Conservation (phyloP, 331 rosid genomes). For the Quercus lobata region DNA sequence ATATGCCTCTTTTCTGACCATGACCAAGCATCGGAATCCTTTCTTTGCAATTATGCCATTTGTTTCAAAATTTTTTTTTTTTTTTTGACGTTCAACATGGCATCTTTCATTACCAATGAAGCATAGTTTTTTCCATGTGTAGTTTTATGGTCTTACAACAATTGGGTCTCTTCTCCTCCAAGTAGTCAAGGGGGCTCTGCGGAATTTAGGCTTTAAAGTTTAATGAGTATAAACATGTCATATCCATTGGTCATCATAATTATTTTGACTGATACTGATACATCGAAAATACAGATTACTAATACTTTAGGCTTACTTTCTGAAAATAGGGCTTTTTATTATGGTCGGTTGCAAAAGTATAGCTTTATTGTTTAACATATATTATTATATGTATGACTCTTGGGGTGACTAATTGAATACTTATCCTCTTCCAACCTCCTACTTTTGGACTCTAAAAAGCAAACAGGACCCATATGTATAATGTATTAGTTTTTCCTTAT, state of each 20-base stretch:
- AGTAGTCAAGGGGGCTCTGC: background rate
- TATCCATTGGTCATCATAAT: background rate
- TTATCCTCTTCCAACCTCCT: background rate
- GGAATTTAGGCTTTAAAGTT: background rate
- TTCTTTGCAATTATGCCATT: constrained; percentile 6
- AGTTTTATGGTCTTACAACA: background rate
- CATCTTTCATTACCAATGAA: constrained; percentile 12
- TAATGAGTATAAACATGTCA: background rate
- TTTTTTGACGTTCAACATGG: constrained; percentile 15
- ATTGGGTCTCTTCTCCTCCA: background rate
- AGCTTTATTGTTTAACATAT: background rate
- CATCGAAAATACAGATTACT: background rate
- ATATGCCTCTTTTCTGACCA: constrained; percentile 21
- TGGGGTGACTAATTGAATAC: background rate
- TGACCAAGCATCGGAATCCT: constrained; percentile 25
- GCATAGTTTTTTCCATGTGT: background rate
- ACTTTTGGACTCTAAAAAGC: background rate
- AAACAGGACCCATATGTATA: background rate
- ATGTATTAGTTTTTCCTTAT: background rate
- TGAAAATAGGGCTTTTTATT: background rate
- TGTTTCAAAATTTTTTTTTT: background rate
- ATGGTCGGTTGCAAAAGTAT: constrained; percentile 7
- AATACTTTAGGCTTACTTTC: background rate
- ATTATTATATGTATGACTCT: background rate
- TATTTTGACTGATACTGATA: background rate